Conservation (phyloP, 2,329 filamentous ascomycete genomes). For the Immersiporthe knoxdaviesiana region DNA sequence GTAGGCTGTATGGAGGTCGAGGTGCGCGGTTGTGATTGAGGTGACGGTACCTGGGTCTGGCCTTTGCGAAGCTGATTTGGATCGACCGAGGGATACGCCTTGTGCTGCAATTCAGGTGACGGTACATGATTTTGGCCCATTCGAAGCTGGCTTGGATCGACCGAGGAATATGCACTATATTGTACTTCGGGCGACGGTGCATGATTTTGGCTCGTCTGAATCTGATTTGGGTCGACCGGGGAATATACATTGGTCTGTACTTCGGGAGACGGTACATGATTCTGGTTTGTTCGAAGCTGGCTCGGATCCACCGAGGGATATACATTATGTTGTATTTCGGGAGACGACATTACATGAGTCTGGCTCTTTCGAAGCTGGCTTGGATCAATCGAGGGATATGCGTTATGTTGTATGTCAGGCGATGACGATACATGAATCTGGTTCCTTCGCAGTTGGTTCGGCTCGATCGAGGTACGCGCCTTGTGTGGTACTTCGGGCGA, state of each 20-base stretch:
- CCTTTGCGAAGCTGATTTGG: neutral
- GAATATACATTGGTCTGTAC: neutral
- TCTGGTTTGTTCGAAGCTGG: conserved; percentile 1
- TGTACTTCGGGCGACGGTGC: neutral
- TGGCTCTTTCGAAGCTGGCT: neutral
- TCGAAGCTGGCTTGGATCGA: neutral
- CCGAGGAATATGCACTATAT: neutral
- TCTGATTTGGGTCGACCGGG: neutral
- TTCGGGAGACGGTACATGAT: neutral
- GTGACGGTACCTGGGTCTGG: neutral
- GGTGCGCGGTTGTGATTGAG: conserved; percentile 1
- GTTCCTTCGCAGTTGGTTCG: neutral
- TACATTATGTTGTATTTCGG: neutral
- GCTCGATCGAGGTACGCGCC: neutral
- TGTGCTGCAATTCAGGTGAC: neutral
- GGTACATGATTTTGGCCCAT: neutral
- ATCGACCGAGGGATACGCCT: neutral
- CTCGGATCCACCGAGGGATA: neutral
- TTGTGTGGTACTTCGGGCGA: neutral
- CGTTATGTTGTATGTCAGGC: neutral
- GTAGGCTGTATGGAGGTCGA: conserved; percentile 5
- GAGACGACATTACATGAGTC: neutral
- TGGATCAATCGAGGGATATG: conserved; percentile 4
- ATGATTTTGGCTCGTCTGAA: neutral
- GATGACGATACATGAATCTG: conserved; percentile 6